These are phyloP conservation scores for Daedalea quercina DNA, from an alignment of 768 basidiomycete species.

Conservation along the genomic window DNA sequence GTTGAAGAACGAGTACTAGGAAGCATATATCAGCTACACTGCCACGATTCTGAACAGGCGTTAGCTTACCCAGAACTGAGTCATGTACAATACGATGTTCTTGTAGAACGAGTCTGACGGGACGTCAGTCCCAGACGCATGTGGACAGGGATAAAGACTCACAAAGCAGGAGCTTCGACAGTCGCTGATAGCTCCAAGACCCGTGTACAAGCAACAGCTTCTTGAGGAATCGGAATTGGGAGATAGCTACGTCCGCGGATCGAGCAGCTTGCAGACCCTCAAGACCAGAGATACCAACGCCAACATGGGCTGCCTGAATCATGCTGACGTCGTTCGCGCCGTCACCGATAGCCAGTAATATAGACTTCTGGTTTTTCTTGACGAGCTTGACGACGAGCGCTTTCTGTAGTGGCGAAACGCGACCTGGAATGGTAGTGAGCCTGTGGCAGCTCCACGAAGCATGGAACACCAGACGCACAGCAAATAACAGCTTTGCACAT, in stretches of 20 bases:
- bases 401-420: conserved; percentile 96
- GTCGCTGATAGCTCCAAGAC: conserved; percentile 94
- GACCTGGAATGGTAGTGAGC: conserved; percentile 43
- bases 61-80: conserved; percentile 85
- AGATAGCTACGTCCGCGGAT: conserved; percentile 95
- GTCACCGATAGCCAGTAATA: conserved; percentile 94
- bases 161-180: conserved; percentile 97
- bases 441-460: background rate
- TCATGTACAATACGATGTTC: conserved; percentile 97
- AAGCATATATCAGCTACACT: conserved; percentile 1
- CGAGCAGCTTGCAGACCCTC: conserved; percentile 99
- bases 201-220: conserved; percentile 96
- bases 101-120: conserved; percentile 93
- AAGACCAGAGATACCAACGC: conserved; percentile 95
- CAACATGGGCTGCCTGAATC: conserved; percentile 98
- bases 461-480: conserved; percentile 48
- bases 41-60: background rate
- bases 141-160: background rate
- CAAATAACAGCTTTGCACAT: conserved; percentile 99
- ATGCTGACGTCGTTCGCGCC: conserved; percentile 99
- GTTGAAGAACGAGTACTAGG: conserved; percentile 96
- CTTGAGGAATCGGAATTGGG: conserved; percentile 93
- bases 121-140: background rate
- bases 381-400: conserved; percentile 98
- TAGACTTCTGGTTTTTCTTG: conserved; percentile 90